phyloP scores from a whole-genome alignment of 257 asterid species.

The Orobanche coerulescens region DNA sequence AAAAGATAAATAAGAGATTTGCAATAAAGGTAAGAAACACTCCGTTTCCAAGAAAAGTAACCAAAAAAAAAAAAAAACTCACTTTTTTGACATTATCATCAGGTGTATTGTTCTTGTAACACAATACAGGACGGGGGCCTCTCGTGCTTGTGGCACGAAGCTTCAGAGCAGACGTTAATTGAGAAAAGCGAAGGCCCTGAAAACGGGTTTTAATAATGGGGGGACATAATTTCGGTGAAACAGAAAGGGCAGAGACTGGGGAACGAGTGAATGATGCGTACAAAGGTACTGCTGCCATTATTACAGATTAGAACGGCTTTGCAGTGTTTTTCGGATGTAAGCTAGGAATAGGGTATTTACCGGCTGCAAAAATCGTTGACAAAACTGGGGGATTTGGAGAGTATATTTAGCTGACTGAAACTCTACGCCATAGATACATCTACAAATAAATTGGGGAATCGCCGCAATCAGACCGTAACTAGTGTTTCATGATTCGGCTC shows the following conservation, averaged over 20 bases:
- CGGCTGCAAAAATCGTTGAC: slow-evolving; percentile 14
- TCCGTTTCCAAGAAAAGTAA: background rate
- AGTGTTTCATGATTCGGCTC: too few relatives aligned
- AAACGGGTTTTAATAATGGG: slow-evolving; percentile 28
- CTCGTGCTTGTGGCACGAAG: slow-evolving; percentile 24
- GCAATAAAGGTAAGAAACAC: background rate
- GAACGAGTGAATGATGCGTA: slow-evolving; percentile 34
- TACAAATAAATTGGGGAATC: too few relatives aligned
- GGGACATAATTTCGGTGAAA: slow-evolving; percentile 28
- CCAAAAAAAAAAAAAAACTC: slow-evolving; percentile 6
- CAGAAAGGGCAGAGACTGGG: slow-evolving; percentile 26
- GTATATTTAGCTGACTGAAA: too few relatives aligned
- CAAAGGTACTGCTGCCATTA: slow-evolving; percentile 34
- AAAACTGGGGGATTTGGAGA: background rate
- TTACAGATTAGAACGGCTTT: slow-evolving; percentile 7
- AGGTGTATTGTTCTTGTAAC: slow-evolving; percentile 30
- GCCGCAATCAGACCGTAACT: too few relatives aligned
- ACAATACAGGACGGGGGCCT: slow-evolving; percentile 26
- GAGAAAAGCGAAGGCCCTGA: slow-evolving; percentile 25
- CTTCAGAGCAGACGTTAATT: slow-evolving; percentile 26
- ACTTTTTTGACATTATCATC: slow-evolving; percentile 40
- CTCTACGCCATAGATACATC: too few relatives aligned
- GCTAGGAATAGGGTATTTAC: background rate
- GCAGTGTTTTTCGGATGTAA: background rate
- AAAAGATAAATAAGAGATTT: too few relatives aligned